A percentile compares a stretch with the other conserved stretches of the same genome.
Conservation (phyloP, 306 rosid species). For the Prunus mira region DNA sequence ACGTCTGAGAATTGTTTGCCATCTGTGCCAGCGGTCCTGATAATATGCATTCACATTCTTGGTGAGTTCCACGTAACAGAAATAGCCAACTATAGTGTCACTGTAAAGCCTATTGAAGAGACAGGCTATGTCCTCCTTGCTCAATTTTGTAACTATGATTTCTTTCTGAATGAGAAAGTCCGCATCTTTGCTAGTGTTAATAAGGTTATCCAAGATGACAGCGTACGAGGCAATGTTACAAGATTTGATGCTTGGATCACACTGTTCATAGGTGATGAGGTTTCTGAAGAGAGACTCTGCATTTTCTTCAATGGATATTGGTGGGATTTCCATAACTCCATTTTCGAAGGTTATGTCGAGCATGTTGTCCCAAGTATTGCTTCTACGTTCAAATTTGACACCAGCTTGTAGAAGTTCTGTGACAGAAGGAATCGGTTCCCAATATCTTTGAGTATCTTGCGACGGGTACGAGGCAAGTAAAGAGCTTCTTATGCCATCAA, state of each 20-base stretch:
- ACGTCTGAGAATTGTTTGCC: neutral
- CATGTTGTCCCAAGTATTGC: neutral
- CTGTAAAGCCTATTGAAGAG: neutral
- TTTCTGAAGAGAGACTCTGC: neutral
- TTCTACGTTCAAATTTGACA: neutral
- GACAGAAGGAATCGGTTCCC: neutral
- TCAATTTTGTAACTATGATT: neutral
- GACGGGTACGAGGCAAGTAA: neutral
- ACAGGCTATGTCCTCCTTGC: neutral
- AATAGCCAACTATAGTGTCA: neutral
- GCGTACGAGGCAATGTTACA: neutral
- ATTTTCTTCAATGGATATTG: neutral
- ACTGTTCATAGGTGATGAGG: neutral
- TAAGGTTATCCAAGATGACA: neutral
- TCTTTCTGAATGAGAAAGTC: neutral
- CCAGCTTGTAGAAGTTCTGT: neutral
- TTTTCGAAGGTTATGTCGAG: neutral
- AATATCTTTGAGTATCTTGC: neutral
- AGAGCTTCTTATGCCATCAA: neutral
- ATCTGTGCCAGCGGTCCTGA: neutral
- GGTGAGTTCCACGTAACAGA: neutral
- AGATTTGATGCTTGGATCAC: neutral
- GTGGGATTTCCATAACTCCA: neutral
- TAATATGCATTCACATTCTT: neutral
- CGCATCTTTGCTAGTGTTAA: neutral